Percentiles rank a stretch among this genome's conserved stretches.
Evolutionary conservation across 345 rosid species (phyloP).

Genomic region (Bruguiera sexangula): DNA sequence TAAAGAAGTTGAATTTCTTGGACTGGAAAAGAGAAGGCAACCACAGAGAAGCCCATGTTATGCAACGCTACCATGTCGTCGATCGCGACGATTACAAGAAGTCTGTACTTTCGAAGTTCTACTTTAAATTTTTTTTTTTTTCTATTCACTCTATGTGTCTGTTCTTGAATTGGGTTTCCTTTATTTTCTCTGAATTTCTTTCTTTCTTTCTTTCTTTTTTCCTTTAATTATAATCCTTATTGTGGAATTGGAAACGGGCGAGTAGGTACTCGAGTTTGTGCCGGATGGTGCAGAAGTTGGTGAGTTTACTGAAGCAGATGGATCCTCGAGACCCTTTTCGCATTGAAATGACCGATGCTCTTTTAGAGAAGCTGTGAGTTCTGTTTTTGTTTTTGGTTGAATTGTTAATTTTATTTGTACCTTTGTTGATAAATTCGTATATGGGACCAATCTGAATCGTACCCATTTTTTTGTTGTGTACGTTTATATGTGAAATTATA

Average conservation of each 20-base stretch:
- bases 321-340: slow-evolving; percentile 75
- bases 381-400: background rate
- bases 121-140: background rate
- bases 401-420: background rate
- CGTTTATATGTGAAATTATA: too few relatives aligned
- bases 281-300: slow-evolving; percentile 85
- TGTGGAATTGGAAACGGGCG: background rate
- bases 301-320: slow-evolving; percentile 73
- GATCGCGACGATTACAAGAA: slow-evolving; percentile 93
- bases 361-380: slow-evolving; percentile 85
- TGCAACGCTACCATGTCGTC: slow-evolving; percentile 63
- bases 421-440: background rate
- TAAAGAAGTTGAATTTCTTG: slow-evolving; percentile 68
- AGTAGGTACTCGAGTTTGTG: slow-evolving; percentile 68
- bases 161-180: slow-evolving; percentile 2
- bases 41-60: slow-evolving; percentile 64
- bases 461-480: too few relatives aligned
- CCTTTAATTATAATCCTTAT: background rate
- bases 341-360: slow-evolving; percentile 77
- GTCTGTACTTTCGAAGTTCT: slow-evolving; percentile 23
- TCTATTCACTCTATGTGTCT: background rate
- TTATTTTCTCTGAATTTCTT: background rate
- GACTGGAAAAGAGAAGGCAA: slow-evolving; percentile 81
- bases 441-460: background rate
- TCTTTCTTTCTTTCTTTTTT: background rate